Percentiles rank a stretch among this genome's conserved stretches.
phyloP scores from a whole-genome alignment of 805 yeast genomes.

The Metschnikowia peoriensis region DNA sequence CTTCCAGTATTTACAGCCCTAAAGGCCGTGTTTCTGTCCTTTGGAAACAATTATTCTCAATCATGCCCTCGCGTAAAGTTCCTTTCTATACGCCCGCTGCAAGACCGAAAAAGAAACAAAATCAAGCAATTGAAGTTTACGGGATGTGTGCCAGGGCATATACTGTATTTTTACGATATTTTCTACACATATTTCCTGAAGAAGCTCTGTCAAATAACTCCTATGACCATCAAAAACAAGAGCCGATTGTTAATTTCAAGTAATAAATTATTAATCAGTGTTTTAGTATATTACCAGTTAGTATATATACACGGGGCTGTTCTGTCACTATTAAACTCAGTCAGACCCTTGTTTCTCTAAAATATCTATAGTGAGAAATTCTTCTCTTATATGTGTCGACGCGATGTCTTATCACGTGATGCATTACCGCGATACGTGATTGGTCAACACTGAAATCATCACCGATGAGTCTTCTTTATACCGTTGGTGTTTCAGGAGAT shows the following conservation, averaged over 20 bases:
- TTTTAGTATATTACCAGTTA: no score
- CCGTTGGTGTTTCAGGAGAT: neutral
- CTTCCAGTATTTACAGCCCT: neutral
- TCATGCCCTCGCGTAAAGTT: neutral
- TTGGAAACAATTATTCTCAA: neutral
- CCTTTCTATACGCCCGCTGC: neutral
- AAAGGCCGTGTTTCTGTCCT: neutral
- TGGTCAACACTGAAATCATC: no score
- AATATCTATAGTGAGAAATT: no score
- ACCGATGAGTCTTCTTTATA: neutral
- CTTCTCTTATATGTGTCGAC: no score
- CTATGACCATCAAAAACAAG: neutral
- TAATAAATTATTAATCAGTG: no score
- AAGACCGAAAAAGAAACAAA: neutral
- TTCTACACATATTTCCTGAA: neutral
- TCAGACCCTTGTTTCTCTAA: no score
- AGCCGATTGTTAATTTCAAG: no score
- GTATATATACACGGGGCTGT: no score
- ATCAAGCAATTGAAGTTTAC: neutral
- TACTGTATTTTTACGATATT: neutral
- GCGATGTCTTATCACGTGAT: no score
- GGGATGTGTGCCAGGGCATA: neutral
- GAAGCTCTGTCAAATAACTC: neutral
- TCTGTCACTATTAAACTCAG: no score
- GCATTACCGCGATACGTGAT: no score